Percentiles rank a stretch among this genome's conserved stretches.
These are phyloP conservation scores for Gyromitra esculenta DNA, from an alignment of 2,329 filamentous ascomycete genomes.

Conservation along the genomic window DNA sequence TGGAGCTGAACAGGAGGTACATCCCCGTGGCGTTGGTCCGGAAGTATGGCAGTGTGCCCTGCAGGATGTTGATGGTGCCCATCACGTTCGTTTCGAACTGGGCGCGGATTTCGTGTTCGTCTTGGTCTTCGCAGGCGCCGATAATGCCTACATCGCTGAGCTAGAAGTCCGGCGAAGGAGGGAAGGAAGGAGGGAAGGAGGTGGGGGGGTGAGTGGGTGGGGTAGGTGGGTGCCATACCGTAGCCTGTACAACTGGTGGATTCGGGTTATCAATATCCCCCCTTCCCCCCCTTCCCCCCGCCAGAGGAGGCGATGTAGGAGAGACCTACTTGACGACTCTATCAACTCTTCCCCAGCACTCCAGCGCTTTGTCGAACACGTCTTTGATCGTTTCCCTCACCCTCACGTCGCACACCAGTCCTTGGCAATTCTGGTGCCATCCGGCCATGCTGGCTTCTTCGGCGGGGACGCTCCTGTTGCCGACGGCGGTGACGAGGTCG, in stretches of 20 bases:
- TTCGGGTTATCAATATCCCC: constrained; percentile 14
- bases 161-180: too few species aligned
- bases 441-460: constrained; percentile 72
- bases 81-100: constrained; percentile 99
- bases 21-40: constrained; percentile 77
- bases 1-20: constrained; percentile 95
- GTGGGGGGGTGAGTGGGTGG: background rate
- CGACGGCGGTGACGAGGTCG: constrained; percentile 86
- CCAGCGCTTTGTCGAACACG: constrained; percentile 75
- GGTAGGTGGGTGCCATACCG: constrained; percentile 24
- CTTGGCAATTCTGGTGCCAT: constrained; percentile 77
- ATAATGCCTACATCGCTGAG: constrained; percentile 69
- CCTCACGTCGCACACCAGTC: constrained; percentile 88
- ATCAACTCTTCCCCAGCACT: constrained; percentile 82
- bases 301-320: background rate
- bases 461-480: constrained; percentile 74
- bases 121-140: constrained; percentile 94
- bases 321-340: constrained; percentile 76
- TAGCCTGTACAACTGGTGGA: constrained; percentile 52
- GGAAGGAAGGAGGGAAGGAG: too few species aligned
- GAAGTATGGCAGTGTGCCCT: constrained; percentile 87
- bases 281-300: background rate
- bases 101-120: constrained; percentile 91
- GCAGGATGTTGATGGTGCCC: constrained; percentile 92
- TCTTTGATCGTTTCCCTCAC: constrained; percentile 78